Conservation (phyloP, 2,329 filamentous ascomycete genomes). For the Scedosporium dehoogii region DNA sequence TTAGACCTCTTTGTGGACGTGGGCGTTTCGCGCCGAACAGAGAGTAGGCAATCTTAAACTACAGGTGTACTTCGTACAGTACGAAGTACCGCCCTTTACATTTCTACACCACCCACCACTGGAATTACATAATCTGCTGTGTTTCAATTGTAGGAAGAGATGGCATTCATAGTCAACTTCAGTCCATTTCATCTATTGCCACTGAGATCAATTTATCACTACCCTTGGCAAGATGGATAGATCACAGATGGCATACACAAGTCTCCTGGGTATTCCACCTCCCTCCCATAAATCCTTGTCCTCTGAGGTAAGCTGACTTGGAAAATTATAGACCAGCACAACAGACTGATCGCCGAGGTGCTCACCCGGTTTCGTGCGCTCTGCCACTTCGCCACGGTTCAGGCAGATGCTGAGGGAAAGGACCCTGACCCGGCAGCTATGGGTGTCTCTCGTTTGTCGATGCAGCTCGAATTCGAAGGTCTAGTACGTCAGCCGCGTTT, state of each 20-base stretch:
- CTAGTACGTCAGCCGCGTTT: slow-evolving; percentile 18
- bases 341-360: slow-evolving; percentile 33
- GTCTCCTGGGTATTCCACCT: slow-evolving; percentile 23
- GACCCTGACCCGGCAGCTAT: slow-evolving; percentile 27
- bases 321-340: slow-evolving; percentile 29
- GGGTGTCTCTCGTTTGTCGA: slow-evolving; percentile 31
- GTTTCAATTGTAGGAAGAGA: too few relatives aligned
- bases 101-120: too few relatives aligned
- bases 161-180: too few relatives aligned
- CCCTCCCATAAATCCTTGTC: background rate
- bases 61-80: too few relatives aligned
- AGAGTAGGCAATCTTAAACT: too few relatives aligned
- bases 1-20: too few relatives aligned
- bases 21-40: too few relatives aligned
- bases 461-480: slow-evolving; percentile 35
- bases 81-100: too few relatives aligned
- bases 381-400: slow-evolving; percentile 32
- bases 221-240: slow-evolving; percentile 19
- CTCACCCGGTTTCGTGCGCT: slow-evolving; percentile 32
- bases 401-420: slow-evolving; percentile 25
- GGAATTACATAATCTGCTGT: too few relatives aligned
- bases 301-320: background rate
- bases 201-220: background rate
- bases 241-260: slow-evolving; percentile 21
- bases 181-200: background rate